Percentiles rank a stretch among this genome's conserved stretches.
Conservation (phyloP, 257 asterid genomes). For the Euphrasia confusa region DNA sequence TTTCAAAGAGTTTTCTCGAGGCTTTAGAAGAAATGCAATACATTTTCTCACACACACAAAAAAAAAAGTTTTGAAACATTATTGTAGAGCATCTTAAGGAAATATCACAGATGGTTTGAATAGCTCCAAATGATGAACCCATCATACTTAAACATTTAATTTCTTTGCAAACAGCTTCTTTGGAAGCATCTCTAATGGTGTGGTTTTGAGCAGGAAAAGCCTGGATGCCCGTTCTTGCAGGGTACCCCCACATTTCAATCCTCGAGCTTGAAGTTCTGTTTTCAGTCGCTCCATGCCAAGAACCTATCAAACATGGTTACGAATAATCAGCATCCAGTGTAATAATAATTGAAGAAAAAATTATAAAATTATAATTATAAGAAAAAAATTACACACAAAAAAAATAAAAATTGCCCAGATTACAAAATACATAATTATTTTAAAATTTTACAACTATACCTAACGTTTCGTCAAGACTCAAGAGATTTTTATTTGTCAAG, state of each 20-base stretch:
- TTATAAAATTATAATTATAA: no score
- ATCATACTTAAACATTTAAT: constrained; percentile 26
- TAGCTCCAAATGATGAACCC: background rate
- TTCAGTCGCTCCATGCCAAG: constrained; percentile 80
- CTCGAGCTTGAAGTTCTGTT: constrained; percentile 66
- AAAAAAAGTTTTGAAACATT: no score
- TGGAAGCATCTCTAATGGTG: constrained; percentile 70
- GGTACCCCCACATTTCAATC: constrained; percentile 83
- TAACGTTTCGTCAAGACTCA: background rate
- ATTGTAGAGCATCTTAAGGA: background rate
- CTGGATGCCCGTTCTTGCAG: constrained; percentile 85
- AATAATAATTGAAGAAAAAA: no score
- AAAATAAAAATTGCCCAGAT: background rate
- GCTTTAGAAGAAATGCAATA: background rate
- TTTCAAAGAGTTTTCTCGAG: background rate
- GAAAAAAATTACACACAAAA: background rate
- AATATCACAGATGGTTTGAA: background rate
- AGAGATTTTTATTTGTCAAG: background rate
- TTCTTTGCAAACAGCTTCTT: constrained; percentile 86
- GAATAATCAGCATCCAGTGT: background rate
- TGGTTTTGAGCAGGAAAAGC: constrained; percentile 56
- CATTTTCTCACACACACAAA: no score
- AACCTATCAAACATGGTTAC: constrained; percentile 32
- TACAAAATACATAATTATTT: background rate
- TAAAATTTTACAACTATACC: no score